Base-by-base conservation (phyloP, 2,329 filamentous ascomycete species). In the Akanthomyces muscarius region DNA sequence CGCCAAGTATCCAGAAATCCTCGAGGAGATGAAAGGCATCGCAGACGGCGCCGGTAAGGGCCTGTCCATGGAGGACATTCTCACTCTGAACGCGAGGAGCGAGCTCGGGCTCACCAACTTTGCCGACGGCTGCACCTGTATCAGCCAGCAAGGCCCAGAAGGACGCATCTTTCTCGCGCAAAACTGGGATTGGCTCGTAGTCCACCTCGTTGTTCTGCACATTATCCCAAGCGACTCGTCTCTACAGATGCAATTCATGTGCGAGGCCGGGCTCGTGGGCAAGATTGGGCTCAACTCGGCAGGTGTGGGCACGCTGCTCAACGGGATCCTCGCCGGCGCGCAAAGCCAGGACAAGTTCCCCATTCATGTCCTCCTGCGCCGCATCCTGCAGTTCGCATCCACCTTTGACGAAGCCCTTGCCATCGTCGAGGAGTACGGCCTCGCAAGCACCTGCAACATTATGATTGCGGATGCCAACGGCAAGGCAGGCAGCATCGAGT, bases 151-250 rank as follows among this genome's bases (percentile, higher is more conserved):
- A 2, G 56, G 56, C 14, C 8, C 13, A 28, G 44, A 59, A 21
- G 56, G 56, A 10, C 56, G n/a, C 42, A 38, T 59, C 47, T 59
- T 59, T 45, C 56, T 59, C 44, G 56, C 56, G 5, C 56, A 59
- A 50, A 59, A 59, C 44, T 59, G 56, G 56, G 56, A 59, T n/a
- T 59, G 56, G 56, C 56, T 59, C 2, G 5, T 16, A 14, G 47
- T 51, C 11, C n/a, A 38, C 21, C 44, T 59, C 16, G 56, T 59
- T 7, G 44, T 59, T 21, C 44, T 59, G 14, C 28, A 59, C 36
- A 59, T 59, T 0, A 11, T 30, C 33, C 56, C 56, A 0, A 18
- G 18, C 0, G 25, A 38, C 13, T 23, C 42, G 16, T 8, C 56
- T 10, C 30, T 59, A 10, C 42, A 38, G 30, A 45, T 59, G 38